Conservation (phyloP, 345 rosid genomes). For the Moricandia arvensis region DNA sequence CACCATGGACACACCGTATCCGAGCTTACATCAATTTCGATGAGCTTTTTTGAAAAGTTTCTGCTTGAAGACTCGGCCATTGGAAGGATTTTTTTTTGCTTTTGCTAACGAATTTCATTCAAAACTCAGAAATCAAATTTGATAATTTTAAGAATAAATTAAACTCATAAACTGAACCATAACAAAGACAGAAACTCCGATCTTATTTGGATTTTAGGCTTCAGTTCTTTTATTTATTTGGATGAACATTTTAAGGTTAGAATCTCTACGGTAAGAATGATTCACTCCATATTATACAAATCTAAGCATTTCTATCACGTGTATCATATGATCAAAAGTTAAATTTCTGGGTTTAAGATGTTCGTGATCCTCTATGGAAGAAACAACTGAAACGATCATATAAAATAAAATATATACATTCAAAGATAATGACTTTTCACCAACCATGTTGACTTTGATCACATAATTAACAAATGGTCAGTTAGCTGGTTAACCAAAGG, state of each 20-base stretch:
- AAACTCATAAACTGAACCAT: slow-evolving; percentile 1
- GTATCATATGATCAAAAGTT: background rate
- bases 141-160: slow-evolving; percentile 1
- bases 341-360: slow-evolving; percentile 10
- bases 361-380: slow-evolving; percentile 10
- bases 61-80: slow-evolving; percentile 53
- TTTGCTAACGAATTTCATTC: background rate
- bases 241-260: background rate
- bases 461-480: no score
- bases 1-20: slow-evolving; percentile 90
- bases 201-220: background rate
- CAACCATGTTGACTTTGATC: no score
- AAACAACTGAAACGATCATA: background rate
- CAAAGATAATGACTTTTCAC: background rate
- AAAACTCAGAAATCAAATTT: slow-evolving; percentile 7
- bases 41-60: slow-evolving; percentile 50
- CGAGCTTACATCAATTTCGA: slow-evolving; percentile 67
- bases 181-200: background rate
- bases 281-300: background rate
- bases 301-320: background rate
- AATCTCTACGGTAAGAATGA: background rate
- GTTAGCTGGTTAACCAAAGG: no score
- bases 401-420: background rate
- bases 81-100: background rate
- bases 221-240: background rate